Evolutionary conservation across 2,329 filamentous ascomycete species (phyloP).

Genomic region (Fusarium sp.): DNA sequence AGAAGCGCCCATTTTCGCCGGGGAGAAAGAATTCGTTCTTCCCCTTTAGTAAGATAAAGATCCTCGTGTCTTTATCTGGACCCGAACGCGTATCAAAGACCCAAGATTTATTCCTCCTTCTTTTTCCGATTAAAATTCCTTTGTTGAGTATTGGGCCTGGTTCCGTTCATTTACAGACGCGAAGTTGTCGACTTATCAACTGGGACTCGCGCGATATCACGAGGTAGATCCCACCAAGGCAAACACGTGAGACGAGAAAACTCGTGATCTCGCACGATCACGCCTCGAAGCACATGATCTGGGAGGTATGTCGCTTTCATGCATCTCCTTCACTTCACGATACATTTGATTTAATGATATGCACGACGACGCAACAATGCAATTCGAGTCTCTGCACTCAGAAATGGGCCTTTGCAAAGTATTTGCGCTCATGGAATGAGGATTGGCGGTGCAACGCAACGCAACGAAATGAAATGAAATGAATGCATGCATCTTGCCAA

Average conservation of each 20-base stretch:
- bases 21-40: conserved; percentile 22
- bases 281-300: conserved; percentile 57
- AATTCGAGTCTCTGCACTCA: neutral
- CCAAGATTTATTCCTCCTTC: conserved; percentile 12
- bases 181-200: conserved; percentile 45
- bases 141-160: conserved; percentile 17
- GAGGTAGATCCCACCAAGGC: conserved; percentile 56
- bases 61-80: conserved; percentile 25
- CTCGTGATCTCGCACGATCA: conserved; percentile 55
- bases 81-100: conserved; percentile 27
- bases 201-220: conserved; percentile 57
- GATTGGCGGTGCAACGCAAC: neutral
- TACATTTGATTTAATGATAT: conserved; percentile 28
- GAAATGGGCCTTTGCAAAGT: neutral
- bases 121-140: neutral
- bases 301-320: conserved; percentile 54
- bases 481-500: conserved; percentile 22
- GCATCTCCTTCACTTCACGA: conserved; percentile 40
- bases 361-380: neutral
- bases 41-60: conserved; percentile 46
- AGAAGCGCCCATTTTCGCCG: conserved; percentile 5
- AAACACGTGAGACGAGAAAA: conserved; percentile 58
- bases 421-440: conserved; percentile 2
- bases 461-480: neutral
- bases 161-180: conserved; percentile 23